A percentile compares a stretch with the other conserved stretches of the same genome.
Evolutionary conservation across 352 stramenopile genomes (phyloP).

Genomic region (Halophytophthora polymorphica): DNA sequence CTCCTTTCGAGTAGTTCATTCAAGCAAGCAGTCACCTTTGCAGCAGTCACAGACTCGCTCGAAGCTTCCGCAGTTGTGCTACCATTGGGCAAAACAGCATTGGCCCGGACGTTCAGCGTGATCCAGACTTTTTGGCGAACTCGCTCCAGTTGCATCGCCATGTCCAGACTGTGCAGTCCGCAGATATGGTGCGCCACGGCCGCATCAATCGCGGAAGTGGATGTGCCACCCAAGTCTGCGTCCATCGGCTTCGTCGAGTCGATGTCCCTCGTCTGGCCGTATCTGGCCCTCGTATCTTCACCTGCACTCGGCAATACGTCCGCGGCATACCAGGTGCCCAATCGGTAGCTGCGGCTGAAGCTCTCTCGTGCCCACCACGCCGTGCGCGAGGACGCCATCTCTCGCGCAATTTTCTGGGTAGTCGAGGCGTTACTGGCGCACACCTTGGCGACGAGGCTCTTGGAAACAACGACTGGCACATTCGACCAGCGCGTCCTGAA

Average conservation of each 20-base stretch:
- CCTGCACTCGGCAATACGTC: slow-evolving; percentile 37
- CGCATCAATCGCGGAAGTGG: slow-evolving; percentile 8
- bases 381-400: slow-evolving; percentile 43
- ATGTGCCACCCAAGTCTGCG: neutral
- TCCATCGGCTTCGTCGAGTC: slow-evolving; percentile 1
- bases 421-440: slow-evolving; percentile 35
- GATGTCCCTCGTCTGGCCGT: slow-evolving; percentile 5
- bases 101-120: slow-evolving; percentile 31
- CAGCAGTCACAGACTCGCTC: slow-evolving; percentile 14
- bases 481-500: slow-evolving; percentile 46
- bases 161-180: slow-evolving; percentile 45
- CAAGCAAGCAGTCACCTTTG: slow-evolving; percentile 32
- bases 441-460: slow-evolving; percentile 70
- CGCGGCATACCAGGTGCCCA: slow-evolving; percentile 72
- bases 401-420: slow-evolving; percentile 45
- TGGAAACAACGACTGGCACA: slow-evolving; percentile 60
- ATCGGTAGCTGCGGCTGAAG: slow-evolving; percentile 64
- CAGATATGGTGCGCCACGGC: slow-evolving; percentile 30
- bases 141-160: slow-evolving; percentile 52
- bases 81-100: neutral
- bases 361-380: slow-evolving; percentile 82
- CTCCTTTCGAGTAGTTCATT: slow-evolving; percentile 30
- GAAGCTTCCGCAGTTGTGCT: neutral
- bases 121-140: slow-evolving; percentile 61
- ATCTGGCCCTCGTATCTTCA: neutral